Conservation (phyloP, 805 yeast genomes). For the Candida coquimbonensis region DNA sequence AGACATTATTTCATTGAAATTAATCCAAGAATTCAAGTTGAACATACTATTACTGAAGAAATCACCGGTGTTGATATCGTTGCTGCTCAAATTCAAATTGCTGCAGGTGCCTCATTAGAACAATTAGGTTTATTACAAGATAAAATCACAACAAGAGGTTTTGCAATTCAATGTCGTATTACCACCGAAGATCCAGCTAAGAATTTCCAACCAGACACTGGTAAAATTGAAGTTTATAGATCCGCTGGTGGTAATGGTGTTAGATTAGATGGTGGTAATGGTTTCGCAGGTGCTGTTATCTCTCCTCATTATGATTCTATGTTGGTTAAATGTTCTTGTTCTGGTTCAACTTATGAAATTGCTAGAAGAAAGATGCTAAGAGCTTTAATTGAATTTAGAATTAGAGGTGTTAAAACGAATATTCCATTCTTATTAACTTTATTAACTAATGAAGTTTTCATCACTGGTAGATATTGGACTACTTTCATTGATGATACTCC, state of each 20-base stretch:
- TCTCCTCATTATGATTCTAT: constrained; percentile 97
- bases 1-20: constrained; percentile 97
- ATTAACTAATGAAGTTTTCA: constrained; percentile 83
- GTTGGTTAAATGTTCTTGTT: constrained; percentile 95
- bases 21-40: constrained; percentile 97
- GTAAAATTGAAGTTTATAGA: constrained; percentile 95
- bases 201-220: constrained; percentile 97
- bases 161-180: constrained; percentile 98
- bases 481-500: constrained; percentile 99
- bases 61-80: constrained; percentile 97
- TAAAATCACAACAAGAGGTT: constrained; percentile 91
- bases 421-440: constrained; percentile 92
- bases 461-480: constrained; percentile 90
- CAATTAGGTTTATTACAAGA: constrained; percentile 93
- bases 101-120: constrained; percentile 92
- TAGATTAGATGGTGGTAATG: constrained; percentile 97
- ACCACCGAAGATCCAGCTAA: constrained; percentile 97
- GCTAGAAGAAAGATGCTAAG: constrained; percentile 97
- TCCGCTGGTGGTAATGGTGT: constrained; percentile 99
- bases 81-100: constrained; percentile 97
- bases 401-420: constrained; percentile 98
- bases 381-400: constrained; percentile 93
- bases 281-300: constrained; percentile 93
- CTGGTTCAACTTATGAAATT: constrained; percentile 96
- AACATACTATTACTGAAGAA: constrained; percentile 98